Base-by-base conservation (phyloP, 495 filamentous ascomycete genomes). In the Talaromyces liani region DNA sequence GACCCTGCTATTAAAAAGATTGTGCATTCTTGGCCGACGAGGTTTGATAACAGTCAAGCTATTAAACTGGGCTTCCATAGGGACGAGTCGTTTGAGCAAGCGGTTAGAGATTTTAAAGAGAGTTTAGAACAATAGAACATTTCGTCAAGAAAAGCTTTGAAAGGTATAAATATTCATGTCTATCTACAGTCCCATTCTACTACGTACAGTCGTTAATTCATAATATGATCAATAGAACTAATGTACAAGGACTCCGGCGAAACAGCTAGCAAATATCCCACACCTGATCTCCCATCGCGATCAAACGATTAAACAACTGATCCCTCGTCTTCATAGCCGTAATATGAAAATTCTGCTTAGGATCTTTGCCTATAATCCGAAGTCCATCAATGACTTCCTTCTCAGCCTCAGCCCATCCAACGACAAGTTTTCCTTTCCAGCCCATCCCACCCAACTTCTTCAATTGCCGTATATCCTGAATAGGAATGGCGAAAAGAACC, bases 361-460 rank as follows among this genome's bases (percentile, higher is more conserved):
- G 63, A 5, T 72, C 69, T 60, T 75, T 79, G 53, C 86, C 85
- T 18, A 76, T 70, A 68, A 95, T 85, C 66, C 92, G 80, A 68
- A 96, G 63, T 10, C 91, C 91, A 80, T 93, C 91, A 0, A 86
- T 84, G 47, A 93, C 85, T 71, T 93, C 88, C 63, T 87, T 81
- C 34, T 73, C 70, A 3, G 86, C 87, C 61, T 90, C 79, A 3
- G 88, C 85, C 90, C 91, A 91, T 10, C 89, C 90, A n/a, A 93
- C 86, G 29, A 93, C 84, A 29, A 94, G 71, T 75, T 92, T 94
- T 8, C 87, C 85, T 76, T 96, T 96, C 91, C 91, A 96, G 1
- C 92, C 92, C 63, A 93, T 79, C 0, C 92, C 91, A 9, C 91
- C 92, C 2, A 91, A 78, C 77, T 96, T 96, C 73, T 87, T 88